A percentile compares a stretch with the other conserved stretches of the same genome.
phyloP scores from a whole-genome alignment of 352 stramenopile species.

The Phytophthora pseudosyringae region DNA sequence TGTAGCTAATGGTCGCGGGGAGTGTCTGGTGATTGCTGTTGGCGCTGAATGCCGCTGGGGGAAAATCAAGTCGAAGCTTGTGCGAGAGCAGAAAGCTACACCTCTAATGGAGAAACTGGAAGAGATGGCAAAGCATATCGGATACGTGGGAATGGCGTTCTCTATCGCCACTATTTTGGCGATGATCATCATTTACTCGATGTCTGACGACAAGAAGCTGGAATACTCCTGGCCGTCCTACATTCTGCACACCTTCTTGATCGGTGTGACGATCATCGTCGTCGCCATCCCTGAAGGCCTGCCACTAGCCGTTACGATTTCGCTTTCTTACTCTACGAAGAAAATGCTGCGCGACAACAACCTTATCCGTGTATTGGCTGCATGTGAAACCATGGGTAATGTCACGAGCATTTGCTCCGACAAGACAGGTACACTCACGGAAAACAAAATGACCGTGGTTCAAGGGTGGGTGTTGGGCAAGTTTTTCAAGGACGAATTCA shows the following conservation, averaged over 20 bases:
- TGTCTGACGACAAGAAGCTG: constrained; percentile 59
- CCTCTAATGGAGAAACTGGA: constrained; percentile 95
- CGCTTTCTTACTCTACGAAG: constrained; percentile 95
- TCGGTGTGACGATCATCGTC: constrained; percentile 95
- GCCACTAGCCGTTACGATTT: constrained; percentile 94
- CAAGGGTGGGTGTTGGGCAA: constrained; percentile 84
- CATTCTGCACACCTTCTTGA: constrained; percentile 95
- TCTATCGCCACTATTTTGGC: constrained; percentile 87
- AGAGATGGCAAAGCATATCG: constrained; percentile 90
- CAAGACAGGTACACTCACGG: constrained; percentile 97
- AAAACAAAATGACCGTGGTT: constrained; percentile 98
- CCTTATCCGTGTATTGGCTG: constrained; percentile 97
- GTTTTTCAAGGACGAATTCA: constrained; percentile 55
- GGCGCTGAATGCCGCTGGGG: constrained; percentile 87
- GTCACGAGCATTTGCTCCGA: constrained; percentile 98
- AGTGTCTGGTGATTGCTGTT: constrained; percentile 88
- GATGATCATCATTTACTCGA: constrained; percentile 86
- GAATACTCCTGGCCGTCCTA: constrained; percentile 78
- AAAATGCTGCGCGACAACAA: constrained; percentile 99
- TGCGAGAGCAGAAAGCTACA: constrained; percentile 88
- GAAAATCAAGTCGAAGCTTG: constrained; percentile 92
- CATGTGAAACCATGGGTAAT: constrained; percentile 99
- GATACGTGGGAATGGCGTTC: constrained; percentile 86
- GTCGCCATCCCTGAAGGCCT: constrained; percentile 95
- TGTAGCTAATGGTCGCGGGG: constrained; percentile 68